Conservation (phyloP, 1,284 basidiomycete species). For the Ganoderma leucocontextum region DNA sequence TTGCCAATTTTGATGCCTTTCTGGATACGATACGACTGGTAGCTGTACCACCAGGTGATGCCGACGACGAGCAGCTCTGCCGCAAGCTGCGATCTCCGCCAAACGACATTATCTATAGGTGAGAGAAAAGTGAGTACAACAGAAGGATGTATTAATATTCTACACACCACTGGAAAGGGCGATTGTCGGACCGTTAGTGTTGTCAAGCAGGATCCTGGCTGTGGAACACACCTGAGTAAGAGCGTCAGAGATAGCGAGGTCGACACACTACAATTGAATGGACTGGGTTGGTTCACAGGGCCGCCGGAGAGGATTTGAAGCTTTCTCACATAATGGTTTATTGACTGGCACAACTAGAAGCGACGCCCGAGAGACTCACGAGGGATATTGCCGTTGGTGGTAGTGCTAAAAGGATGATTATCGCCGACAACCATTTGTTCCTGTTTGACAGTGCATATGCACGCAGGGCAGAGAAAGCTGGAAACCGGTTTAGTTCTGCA, state of each 20-base stretch:
- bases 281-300: background rate
- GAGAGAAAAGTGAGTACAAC: too few relatives aligned
- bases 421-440: background rate
- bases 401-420: background rate
- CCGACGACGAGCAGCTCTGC: background rate
- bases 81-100: background rate
- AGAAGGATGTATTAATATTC: too few relatives aligned
- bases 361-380: too few relatives aligned
- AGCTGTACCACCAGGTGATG: background rate
- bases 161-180: too few relatives aligned
- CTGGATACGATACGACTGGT: background rate
- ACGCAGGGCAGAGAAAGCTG: background rate
- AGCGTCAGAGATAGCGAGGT: too few relatives aligned
- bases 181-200: too few relatives aligned
- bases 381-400: background rate
- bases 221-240: too few relatives aligned
- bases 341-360: too few relatives aligned
- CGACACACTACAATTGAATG: background rate
- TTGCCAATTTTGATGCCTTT: background rate
- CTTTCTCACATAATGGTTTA: too few relatives aligned
- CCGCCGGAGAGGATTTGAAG: too few relatives aligned
- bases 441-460: background rate
- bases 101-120: too few relatives aligned
- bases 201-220: too few relatives aligned
- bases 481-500: background rate